Evolutionary conservation across 768 basidiomycete species (phyloP), one percentile per base, ranked within the genome.

Genomic region (Mycena leptocephala): DNA sequence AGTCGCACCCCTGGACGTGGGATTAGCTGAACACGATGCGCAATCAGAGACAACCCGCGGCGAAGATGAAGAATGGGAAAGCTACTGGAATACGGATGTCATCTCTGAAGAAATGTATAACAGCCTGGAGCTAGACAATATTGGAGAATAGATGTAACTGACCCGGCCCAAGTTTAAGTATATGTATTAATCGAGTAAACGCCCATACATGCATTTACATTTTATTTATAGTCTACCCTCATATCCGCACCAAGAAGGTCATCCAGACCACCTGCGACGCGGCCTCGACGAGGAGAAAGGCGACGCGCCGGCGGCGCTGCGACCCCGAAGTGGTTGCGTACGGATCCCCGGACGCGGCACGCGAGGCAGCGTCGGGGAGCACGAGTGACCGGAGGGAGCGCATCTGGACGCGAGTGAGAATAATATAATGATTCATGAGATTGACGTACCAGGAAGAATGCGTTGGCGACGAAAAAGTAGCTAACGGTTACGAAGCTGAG

Each of bases 351-450:
- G 86, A 82, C 26, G 79, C 80, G 72, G 85, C 81, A 24, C 83
- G 82, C 26, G 84, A 81, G 37, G 88, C 90, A 3, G 94, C 89
- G 83, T 98, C 97, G 5, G 97, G 96, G 1, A 98, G 90, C 66
- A 98, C 93, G 69, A 98, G 93, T 24, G 96, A 96, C 66, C 97
- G 96, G 32, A 99, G 90, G 1, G 97, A 98, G 55, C 97, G 96
- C 28, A 98, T 92, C 97, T 98, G 82, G 33, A 43, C 2, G 13
- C 26, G n/a, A 41, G 58, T 63, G 26, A 48, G 22, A n/a, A 61
- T 10, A 55, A 39, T 55, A 43, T 65, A 9, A 22, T 43, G 26
- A 30, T 18, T 20, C 28, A 26, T 39, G 14, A n/a, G 70, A 72
- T 59, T 26, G 28, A 89, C 94, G 68, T 80, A 96, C 97, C 55